A percentile compares a stretch with the other conserved stretches of the same genome.
These are phyloP conservation scores for Viola odorata DNA, from an alignment of 345 rosid genomes.

Conservation along the genomic window DNA sequence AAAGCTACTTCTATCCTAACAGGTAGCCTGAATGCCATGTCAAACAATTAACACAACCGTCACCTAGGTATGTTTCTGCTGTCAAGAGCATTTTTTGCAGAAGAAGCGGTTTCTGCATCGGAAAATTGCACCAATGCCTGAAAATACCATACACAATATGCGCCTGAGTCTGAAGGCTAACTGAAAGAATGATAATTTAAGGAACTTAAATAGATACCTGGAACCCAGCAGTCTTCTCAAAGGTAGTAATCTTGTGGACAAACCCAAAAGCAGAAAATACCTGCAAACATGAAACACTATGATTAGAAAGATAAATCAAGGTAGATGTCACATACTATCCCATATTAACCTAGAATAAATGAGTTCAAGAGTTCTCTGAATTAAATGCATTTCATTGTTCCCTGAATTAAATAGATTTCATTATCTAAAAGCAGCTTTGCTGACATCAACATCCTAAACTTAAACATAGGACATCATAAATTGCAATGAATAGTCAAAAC, in stretches of 20 bases:
- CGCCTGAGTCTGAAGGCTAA: constrained; percentile 8
- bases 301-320: background rate
- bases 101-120: constrained; percentile 81
- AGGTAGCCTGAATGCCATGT: constrained; percentile 49
- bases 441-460: background rate
- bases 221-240: constrained; percentile 97
- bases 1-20: no score
- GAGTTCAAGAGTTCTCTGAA: background rate
- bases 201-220: constrained; percentile 42
- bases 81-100: constrained; percentile 81
- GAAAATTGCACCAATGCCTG: constrained; percentile 99
- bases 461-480: background rate
- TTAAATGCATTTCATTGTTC: background rate
- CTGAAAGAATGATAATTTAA: constrained; percentile 1
- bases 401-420: background rate
- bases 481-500: background rate
- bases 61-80: constrained; percentile 99
- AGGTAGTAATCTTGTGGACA: constrained; percentile 96
- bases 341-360: background rate
- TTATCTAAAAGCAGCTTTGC: background rate
- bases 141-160: constrained; percentile 20
- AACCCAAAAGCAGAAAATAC: constrained; percentile 99
- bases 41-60: constrained; percentile 57
- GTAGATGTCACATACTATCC: no score
- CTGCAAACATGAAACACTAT: constrained; percentile 41